Percentiles rank a stretch among this genome's conserved stretches.
Evolutionary conservation across 2,329 filamentous ascomycete genomes (phyloP).

Genomic region (Venturia nashicola): DNA sequence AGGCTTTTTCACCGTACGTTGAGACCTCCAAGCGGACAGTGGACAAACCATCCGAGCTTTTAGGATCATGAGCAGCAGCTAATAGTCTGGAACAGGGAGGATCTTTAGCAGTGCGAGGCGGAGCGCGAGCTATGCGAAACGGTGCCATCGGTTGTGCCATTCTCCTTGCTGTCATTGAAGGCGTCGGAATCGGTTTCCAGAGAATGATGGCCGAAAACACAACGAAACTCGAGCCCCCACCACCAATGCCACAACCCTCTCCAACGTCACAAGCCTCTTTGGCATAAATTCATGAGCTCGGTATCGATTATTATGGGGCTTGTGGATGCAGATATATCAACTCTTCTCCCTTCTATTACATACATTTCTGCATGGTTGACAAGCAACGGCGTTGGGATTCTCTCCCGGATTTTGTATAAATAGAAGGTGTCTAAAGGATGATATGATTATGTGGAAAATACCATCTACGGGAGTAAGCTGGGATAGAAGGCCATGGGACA

Average conservation of each 20-base stretch:
- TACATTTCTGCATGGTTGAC: background rate
- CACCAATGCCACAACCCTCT: slow-evolving; percentile 18
- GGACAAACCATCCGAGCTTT: background rate
- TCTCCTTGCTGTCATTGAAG: slow-evolving; percentile 89
- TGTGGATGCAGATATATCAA: background rate
- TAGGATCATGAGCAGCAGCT: background rate
- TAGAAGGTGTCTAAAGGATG: background rate
- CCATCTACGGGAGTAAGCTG: background rate
- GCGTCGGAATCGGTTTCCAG: slow-evolving; percentile 90
- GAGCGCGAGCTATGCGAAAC: slow-evolving; percentile 83
- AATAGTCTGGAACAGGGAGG: slow-evolving; percentile 34
- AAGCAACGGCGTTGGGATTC: slow-evolving; percentile 6
- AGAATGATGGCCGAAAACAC: slow-evolving; percentile 88
- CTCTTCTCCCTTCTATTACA: slow-evolving; percentile 2
- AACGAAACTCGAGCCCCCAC: slow-evolving; percentile 53
- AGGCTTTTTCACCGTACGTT: slow-evolving; percentile 76
- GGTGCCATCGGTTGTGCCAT: slow-evolving; percentile 94
- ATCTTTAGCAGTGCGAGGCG: slow-evolving; percentile 80
- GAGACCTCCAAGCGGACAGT: too few species aligned
- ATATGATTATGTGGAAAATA: background rate
- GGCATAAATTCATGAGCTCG: background rate
- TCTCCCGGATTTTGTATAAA: background rate
- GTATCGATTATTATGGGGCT: background rate
- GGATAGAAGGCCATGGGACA: background rate
- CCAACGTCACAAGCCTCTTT: background rate